phyloP scores from a whole-genome alignment of 257 asterid genomes.

The Thymus mandschuricus region DNA sequence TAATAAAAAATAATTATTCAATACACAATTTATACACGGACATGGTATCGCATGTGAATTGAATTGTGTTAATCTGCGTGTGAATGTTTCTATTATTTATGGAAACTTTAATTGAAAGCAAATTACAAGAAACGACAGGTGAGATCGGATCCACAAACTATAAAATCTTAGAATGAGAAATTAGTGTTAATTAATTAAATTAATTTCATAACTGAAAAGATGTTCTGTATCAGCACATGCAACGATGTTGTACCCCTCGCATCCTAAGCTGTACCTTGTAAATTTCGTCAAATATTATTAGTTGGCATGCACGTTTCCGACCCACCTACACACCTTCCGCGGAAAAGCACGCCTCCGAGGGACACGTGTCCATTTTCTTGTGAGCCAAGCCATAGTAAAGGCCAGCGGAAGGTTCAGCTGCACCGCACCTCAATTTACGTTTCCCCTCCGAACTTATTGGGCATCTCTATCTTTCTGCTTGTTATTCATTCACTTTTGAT shows the following conservation, averaged over 20 bases:
- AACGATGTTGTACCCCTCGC: slow-evolving; percentile 17
- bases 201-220: not conserved
- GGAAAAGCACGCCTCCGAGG: not conserved
- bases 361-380: slow-evolving; percentile 46
- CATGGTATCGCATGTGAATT: too few relatives aligned
- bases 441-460: slow-evolving; percentile 41
- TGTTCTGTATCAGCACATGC: not conserved
- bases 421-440: slow-evolving; percentile 28
- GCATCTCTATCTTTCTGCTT: not conserved
- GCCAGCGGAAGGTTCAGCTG: slow-evolving; percentile 31
- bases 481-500: slow-evolving; percentile 15
- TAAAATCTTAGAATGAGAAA: not conserved
- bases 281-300: not conserved
- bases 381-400: slow-evolving; percentile 30
- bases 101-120: not conserved
- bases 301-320: slow-evolving; percentile 19
- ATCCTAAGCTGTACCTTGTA: slow-evolving; percentile 23
- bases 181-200: not conserved
- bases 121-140: not conserved
- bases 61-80: too few relatives aligned
- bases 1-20: too few relatives aligned
- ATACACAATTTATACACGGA: too few relatives aligned
- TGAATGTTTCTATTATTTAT: not conserved
- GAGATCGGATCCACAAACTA: slow-evolving; percentile 1
- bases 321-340: slow-evolving; percentile 3